Base-by-base conservation (phyloP, 2,329 filamentous ascomycete genomes). In the Harringtonia aguacate region DNA sequence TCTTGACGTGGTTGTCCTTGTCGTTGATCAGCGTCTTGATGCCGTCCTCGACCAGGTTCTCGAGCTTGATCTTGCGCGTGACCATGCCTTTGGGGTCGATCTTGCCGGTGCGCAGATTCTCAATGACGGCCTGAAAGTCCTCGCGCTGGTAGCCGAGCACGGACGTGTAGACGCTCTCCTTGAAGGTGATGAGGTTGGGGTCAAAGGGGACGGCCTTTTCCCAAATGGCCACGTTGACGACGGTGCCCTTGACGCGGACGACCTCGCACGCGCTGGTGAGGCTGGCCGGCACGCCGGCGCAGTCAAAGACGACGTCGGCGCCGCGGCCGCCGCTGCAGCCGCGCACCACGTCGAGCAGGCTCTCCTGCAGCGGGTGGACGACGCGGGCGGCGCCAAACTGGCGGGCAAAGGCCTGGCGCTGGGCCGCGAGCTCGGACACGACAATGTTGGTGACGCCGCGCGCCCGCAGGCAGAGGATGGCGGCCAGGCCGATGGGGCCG, bases 391-490 rank as follows among this genome's bases (percentile, higher is more conserved):
- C 72, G 4, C 75, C 75, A 48, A 77, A 79, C 8, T 69, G 69
- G 43, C 76, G 67, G 18, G 63, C 57, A 56, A 81, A 81, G 47
- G 68, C 62, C 28, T 81, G 64, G 15, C 77, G 71, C 15, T 72
- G 68, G 38, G 68, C 64, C 48, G 74, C 67, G 40, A 77, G 73
- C 52, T 77, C 73, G 14, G 72, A 71, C 33, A 77, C 69, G 43
- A 75, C 57, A 8, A 77, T 68, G 0, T 54, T 57, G 46, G 56
- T 60, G 6, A 65, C 69, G 54, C 69, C 72, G 54, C 61, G 63
- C 2, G 87, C 81, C 0, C 72, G 72, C 0, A 73, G 74, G 29
- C 68, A 72, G 13, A 81, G 65, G 3, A 81, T 66, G 4, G 80
- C 64, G 1, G 73, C 72, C 9, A 81, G 61, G 1, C 78, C 78